Base-by-base conservation (phyloP, 805 yeast species). In the Candida coquimbonensis region DNA sequence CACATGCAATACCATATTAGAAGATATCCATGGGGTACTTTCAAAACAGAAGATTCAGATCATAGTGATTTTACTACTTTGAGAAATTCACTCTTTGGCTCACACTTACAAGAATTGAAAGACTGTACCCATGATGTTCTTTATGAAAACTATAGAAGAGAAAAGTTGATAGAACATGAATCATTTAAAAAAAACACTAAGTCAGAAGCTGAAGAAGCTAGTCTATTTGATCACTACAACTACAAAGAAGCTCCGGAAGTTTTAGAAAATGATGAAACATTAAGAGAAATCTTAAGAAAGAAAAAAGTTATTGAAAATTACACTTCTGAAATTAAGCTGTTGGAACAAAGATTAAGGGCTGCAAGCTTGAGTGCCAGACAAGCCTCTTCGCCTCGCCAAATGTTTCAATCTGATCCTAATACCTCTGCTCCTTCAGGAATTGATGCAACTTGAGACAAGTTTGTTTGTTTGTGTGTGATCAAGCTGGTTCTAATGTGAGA, bases 61-160 rank as follows among this genome's bases (percentile, higher is more conserved):
- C 73, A 73, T 50, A 79, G 85, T 53, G 95, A 87, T 61, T 83
- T 87, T 59, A 68, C 83, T 17, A 70, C 77, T 40, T 73, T 87
- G 64, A 80, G 85, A 58, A 84, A 83, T 53, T 78, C 86, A 4
- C 67, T 87, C 46, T 73, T 87, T 55, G 83, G 84, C 45, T 81
- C 91, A 5, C 95, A 87, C 65, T 72, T 87, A 63, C 81, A 81
- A 59, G 96, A 87, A 54, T 80, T 87, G 63, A 86, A 84, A 66
- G 95, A 87, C 53, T 69, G 75, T 51, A 87, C 96, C 3, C 88
- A 81, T 61, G 82, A 82, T 56, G 69, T 75, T 34, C 71, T 87
- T 52, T 87, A 87, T 65, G 95, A 87, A 60, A 77, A 77, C 54
- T 87, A 85, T 66, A 78, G 96, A 67, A 82, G 91, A 17, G 77